Conservation (phyloP, 768 basidiomycete species). For the Cystobasidium ongulense region DNA sequence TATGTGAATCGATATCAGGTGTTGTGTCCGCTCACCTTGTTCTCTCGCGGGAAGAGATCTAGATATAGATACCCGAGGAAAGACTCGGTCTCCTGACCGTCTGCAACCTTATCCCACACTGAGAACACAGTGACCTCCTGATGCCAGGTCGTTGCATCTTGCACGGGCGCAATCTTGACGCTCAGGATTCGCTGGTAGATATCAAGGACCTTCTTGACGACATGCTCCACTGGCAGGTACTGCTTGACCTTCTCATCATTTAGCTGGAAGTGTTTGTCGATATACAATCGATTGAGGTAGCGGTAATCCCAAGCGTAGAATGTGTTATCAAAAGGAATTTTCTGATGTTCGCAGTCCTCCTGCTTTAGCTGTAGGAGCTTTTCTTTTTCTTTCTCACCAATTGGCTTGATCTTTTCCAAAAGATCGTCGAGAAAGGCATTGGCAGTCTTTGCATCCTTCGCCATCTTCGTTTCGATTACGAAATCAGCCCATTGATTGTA, state of each 20-base stretch:
- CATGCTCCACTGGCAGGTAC: conserved; percentile 76
- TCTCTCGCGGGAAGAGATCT: conserved; percentile 51
- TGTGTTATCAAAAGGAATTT: conserved; percentile 59
- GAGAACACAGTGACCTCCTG: conserved; percentile 74
- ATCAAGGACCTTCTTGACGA: conserved; percentile 69
- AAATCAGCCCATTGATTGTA: conserved; percentile 80
- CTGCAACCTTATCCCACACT: conserved; percentile 54
- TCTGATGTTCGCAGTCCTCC: conserved; percentile 59
- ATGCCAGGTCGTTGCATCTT: conserved; percentile 63
- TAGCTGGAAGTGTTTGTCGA: conserved; percentile 57
- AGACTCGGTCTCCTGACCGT: conserved; percentile 60
- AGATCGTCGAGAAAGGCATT: conserved; percentile 67
- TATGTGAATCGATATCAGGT: not conserved
- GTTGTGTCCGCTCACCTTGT: conserved; percentile 21
- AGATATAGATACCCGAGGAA: conserved; percentile 82
- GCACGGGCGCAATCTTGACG: conserved; percentile 53
- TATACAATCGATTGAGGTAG: conserved; percentile 53
- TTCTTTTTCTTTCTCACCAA: conserved; percentile 61
- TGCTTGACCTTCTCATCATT: conserved; percentile 76
- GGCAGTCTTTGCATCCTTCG: conserved; percentile 58
- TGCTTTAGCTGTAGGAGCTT: conserved; percentile 65
- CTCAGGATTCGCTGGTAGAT: conserved; percentile 77
- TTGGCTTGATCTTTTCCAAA: conserved; percentile 61
- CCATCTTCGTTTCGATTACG: conserved; percentile 55
- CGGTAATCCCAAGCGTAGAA: conserved; percentile 82